Evolutionary conservation across 2,329 filamentous ascomycete genomes (phyloP).

Genomic region (Dendrostoma leiphaemia): DNA sequence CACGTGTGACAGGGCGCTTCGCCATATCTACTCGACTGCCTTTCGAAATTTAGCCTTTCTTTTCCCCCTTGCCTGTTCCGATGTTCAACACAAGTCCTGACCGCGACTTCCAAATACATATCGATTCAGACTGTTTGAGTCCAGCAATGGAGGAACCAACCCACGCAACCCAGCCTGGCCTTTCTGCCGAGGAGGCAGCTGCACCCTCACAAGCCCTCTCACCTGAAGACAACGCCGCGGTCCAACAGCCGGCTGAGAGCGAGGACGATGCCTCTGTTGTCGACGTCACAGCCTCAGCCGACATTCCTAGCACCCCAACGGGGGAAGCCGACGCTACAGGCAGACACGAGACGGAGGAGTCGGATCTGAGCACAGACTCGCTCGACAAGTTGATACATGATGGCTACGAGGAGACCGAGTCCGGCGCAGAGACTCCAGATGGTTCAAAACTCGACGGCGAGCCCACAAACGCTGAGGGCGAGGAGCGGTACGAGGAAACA

Average conservation of each 20-base stretch:
- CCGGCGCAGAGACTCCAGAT: not conserved
- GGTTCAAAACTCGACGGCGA: not conserved
- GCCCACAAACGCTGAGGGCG: not conserved
- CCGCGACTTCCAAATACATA: slow-evolving; percentile 46
- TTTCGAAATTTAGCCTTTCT: not conserved
- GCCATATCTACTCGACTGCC: not conserved
- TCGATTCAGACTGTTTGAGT: slow-evolving; percentile 44
- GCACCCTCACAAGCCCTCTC: not conserved
- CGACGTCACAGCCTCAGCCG: not conserved
- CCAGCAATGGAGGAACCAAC: slow-evolving; percentile 34
- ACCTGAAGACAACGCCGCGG: not conserved
- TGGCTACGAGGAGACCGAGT: not conserved
- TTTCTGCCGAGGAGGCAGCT: slow-evolving; percentile 3
- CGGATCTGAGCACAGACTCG: not conserved
- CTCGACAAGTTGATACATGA: not conserved
- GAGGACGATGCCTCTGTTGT: not conserved
- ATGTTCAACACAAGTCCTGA: slow-evolving; percentile 25
- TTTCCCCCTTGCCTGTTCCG: not conserved
- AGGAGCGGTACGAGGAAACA: not conserved
- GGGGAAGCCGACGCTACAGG: not conserved
- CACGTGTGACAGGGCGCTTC: slow-evolving; percentile 1
- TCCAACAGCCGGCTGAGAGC: not conserved
- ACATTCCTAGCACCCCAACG: not conserved
- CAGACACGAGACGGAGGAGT: not conserved
- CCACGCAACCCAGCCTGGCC: slow-evolving; percentile 4